Conservation (phyloP, 1,284 basidiomycete genomes). For the Veloboletus limbatus region DNA sequence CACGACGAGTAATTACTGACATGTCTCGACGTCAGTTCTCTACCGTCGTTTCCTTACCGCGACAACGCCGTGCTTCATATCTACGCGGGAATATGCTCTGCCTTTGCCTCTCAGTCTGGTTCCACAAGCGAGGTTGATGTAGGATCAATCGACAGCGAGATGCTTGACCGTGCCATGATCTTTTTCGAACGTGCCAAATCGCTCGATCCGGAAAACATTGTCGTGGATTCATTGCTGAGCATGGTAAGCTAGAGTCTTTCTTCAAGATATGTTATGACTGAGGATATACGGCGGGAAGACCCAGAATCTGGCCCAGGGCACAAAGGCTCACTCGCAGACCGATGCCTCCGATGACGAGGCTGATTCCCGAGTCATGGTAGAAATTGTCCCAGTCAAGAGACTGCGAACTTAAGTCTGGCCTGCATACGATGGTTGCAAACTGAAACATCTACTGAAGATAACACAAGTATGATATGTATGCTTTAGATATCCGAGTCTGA, state of each 20-base stretch:
- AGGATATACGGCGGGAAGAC: conserved; percentile 14
- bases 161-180: conserved; percentile 56
- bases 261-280: conserved; percentile 2
- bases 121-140: conserved; percentile 4
- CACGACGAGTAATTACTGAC: conserved; percentile 4
- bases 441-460: background rate
- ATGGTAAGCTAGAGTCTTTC: conserved; percentile 41
- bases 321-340: conserved; percentile 13
- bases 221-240: conserved; percentile 48
- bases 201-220: conserved; percentile 57
- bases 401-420: conserved; percentile 15
- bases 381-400: conserved; percentile 20
- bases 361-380: conserved; percentile 10
- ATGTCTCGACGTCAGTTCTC: conserved; percentile 51
- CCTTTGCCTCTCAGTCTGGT: conserved; percentile 53
- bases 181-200: conserved; percentile 61
- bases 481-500: conserved; percentile 45
- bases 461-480: background rate
- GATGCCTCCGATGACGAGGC: conserved; percentile 48
- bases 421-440: background rate
- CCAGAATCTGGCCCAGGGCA: conserved; percentile 19
- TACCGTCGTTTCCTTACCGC: conserved; percentile 82
- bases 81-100: conserved; percentile 75
- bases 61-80: conserved; percentile 76
- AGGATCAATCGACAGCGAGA: conserved; percentile 22